Evolutionary conservation across 306 rosid genomes (phyloP).

Genomic region (Ormosia emarginata): DNA sequence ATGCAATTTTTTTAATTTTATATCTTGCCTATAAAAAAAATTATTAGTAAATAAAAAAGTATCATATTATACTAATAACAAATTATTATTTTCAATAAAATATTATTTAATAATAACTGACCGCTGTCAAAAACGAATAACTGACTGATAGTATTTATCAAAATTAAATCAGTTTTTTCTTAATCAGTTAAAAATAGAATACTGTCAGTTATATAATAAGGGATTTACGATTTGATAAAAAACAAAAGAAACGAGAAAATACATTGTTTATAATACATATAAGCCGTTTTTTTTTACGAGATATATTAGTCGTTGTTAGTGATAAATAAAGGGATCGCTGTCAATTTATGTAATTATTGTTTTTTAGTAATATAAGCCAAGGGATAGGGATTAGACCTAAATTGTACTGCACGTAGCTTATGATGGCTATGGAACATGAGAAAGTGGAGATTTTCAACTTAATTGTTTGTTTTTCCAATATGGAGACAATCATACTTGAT

Average conservation of each 20-base stretch:
- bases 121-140: background rate
- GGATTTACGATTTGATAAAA: background rate
- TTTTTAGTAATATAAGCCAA: background rate
- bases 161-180: background rate
- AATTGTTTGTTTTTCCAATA: background rate
- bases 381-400: background rate
- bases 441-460: background rate
- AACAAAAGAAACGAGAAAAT: background rate
- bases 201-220: no score
- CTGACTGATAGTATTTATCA: background rate
- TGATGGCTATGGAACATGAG: background rate
- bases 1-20: background rate
- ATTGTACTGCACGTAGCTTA: constrained; percentile 6
- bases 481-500: background rate
- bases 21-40: background rate
- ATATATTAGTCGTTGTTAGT: background rate
- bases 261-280: background rate
- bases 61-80: background rate
- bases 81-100: background rate
- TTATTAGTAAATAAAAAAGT: background rate
- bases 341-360: background rate
- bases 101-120: no score
- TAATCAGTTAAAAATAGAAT: background rate
- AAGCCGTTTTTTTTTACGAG: no score
- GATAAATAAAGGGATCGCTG: background rate